Percentiles rank a stretch among this genome's conserved stretches.
Conservation (phyloP, 257 asterid species). For the Fraxinus excelsior region DNA sequence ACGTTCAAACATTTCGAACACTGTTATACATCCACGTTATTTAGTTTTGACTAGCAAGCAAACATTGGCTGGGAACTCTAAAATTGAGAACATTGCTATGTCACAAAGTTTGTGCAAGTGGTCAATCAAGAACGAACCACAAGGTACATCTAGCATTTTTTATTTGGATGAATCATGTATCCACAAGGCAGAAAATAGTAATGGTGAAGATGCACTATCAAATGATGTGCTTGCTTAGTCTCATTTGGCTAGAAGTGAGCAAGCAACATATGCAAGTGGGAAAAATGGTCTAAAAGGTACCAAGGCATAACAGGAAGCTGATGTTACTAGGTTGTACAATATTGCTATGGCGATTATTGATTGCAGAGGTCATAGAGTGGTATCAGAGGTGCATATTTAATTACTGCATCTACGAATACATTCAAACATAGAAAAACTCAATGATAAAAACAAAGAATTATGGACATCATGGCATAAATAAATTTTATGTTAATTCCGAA, state of each 20-base stretch:
- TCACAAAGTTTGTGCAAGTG: too few species aligned
- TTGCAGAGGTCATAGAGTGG: slow-evolving; percentile 93
- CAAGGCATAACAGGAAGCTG: slow-evolving; percentile 30
- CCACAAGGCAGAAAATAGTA: slow-evolving; percentile 33
- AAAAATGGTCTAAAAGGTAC: slow-evolving; percentile 57
- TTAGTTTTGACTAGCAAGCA: slow-evolving; percentile 59
- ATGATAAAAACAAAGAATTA: too few species aligned
- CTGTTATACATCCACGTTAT: slow-evolving; percentile 46
- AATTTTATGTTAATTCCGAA: too few species aligned
- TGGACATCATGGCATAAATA: too few species aligned
- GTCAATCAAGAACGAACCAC: too few species aligned
- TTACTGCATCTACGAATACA: too few species aligned
- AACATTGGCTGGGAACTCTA: too few species aligned
- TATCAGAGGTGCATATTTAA: slow-evolving; percentile 69
- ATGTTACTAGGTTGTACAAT: slow-evolving; percentile 75
- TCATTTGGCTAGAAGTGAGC: slow-evolving; percentile 35
- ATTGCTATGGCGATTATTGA: slow-evolving; percentile 96
- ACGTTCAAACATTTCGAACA: too few species aligned
- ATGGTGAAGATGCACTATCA: slow-evolving; percentile 38
- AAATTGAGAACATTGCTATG: too few species aligned
- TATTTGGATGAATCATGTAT: not conserved
- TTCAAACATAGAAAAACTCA: too few species aligned
- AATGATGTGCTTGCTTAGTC: slow-evolving; percentile 51
- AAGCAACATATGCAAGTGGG: too few species aligned
- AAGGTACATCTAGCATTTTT: too few species aligned